Evolutionary conservation across 208 protist species (phyloP).

Genomic region (Trypanosoma platydactyli): DNA sequence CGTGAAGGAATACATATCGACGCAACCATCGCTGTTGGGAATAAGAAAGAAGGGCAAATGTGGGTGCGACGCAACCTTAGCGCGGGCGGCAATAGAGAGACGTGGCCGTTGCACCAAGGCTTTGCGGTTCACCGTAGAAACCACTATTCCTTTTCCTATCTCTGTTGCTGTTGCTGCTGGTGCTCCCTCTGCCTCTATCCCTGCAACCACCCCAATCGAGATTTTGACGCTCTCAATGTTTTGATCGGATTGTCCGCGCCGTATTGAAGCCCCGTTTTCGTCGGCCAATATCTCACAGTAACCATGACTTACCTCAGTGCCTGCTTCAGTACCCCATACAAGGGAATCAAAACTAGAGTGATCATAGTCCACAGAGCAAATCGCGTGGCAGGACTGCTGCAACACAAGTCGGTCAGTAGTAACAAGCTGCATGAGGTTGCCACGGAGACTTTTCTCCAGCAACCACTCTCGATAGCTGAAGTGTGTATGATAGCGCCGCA

Average conservation of each 20-base stretch:
- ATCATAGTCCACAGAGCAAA: slow-evolving; percentile 63
- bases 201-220: slow-evolving; percentile 20
- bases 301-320: slow-evolving; percentile 59
- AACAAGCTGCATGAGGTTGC: slow-evolving; percentile 11
- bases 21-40: slow-evolving; percentile 51
- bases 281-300: slow-evolving; percentile 78
- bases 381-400: slow-evolving; percentile 49
- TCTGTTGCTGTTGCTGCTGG: slow-evolving; percentile 3
- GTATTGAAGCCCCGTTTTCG: slow-evolving; percentile 69
- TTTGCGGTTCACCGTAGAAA: slow-evolving; percentile 1
- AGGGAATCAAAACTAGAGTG: slow-evolving; percentile 77
- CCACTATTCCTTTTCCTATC: neutral
- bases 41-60: slow-evolving; percentile 82
- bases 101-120: slow-evolving; percentile 37
- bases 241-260: slow-evolving; percentile 46
- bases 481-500: slow-evolving; percentile 78
- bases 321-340: slow-evolving; percentile 71
- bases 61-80: slow-evolving; percentile 58
- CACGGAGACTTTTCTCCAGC: slow-evolving; percentile 38
- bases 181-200: neutral
- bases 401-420: slow-evolving; percentile 73
- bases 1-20: slow-evolving; percentile 84
- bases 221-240: slow-evolving; percentile 67
- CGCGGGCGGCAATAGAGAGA: slow-evolving; percentile 30
- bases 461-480: slow-evolving; percentile 52